A percentile compares a stretch with the other conserved stretches of the same genome.
Conservation (phyloP, 2,329 filamentous ascomycete genomes). For the Westerdykella sp. region DNA sequence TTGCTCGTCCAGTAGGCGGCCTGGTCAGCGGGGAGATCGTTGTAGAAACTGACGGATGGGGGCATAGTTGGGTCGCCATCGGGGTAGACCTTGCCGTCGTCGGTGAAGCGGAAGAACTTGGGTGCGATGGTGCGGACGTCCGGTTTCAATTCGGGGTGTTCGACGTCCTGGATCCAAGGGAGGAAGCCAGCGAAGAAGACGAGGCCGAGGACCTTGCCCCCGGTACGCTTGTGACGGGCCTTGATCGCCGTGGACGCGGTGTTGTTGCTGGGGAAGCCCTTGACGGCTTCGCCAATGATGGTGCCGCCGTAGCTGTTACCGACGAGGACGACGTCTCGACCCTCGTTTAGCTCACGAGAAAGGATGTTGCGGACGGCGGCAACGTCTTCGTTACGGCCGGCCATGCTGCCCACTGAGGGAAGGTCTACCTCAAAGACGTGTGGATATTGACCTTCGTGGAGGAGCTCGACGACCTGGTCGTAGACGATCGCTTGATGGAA, state of each 20-base stretch:
- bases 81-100: slow-evolving; percentile 8
- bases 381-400: slow-evolving; percentile 15
- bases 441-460: slow-evolving; percentile 11
- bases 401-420: slow-evolving; percentile 16
- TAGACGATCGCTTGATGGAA: slow-evolving; percentile 18
- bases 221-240: background rate
- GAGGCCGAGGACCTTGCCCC: slow-evolving; percentile 15
- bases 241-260: background rate
- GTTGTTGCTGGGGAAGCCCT: slow-evolving; percentile 5
- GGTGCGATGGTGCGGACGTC: slow-evolving; percentile 16
- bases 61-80: slow-evolving; percentile 11
- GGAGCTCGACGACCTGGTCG: slow-evolving; percentile 10
- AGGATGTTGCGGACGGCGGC: slow-evolving; percentile 9
- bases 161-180: slow-evolving; percentile 16
- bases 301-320: slow-evolving; percentile 26
- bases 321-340: slow-evolving; percentile 21
- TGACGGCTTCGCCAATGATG: slow-evolving; percentile 23
- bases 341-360: slow-evolving; percentile 5
- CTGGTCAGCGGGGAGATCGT: slow-evolving; percentile 10
- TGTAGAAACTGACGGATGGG: slow-evolving; percentile 18
- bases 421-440: slow-evolving; percentile 12
- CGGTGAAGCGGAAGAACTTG: slow-evolving; percentile 13
- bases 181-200: slow-evolving; percentile 19
- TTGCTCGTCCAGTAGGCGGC: slow-evolving; percentile 7
- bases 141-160: slow-evolving; percentile 5